Base-by-base conservation (phyloP, 192 early-diverging fungal species). In the Backusella tuberculispora region DNA sequence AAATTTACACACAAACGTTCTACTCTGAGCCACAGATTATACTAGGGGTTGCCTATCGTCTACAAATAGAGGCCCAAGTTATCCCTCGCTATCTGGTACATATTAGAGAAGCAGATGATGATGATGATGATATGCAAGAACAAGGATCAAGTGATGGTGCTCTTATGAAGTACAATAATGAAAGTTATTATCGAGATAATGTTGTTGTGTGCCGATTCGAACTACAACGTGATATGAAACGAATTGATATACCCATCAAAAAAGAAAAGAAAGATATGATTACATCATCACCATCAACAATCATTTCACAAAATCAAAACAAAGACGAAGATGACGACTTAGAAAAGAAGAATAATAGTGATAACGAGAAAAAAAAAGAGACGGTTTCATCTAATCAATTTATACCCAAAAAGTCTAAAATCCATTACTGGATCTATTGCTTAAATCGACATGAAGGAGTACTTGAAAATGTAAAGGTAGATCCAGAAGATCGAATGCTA, bases 401-500 rank as follows among this genome's bases (percentile, higher is more conserved):
- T 56, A 67, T 53, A 14, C 47, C 48, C 24, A 56, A 71, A 40
- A 56, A 47, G 17, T 17, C 68, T 5, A 75, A 80, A 26, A 66
- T 80, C 14, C 74, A 65, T 3, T 80, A 80, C 56, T 72, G 71
- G 19, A 66, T 80, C 26, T 74, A 80, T 15, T 80, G 79, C 10
- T 40, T 80, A 4, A 76, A 76, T 42, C 50, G 71, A 24, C 79
- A 80, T 50, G 56, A 68, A 29, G 48, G 53, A 14, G 37, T 70
- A 1, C 41, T 73, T 6, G 40, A 44, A 41, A 60, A 76, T 21
- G 50, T 72, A 9, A 37, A 50, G 3, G 67, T 80, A 10, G 75
- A 80, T n/a, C 71, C 64, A 13, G 79, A 80, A 69, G 74, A 80
- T 69, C 74, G 79, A 7, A 75, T 76, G 4, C 38, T 80, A 29